These are phyloP conservation scores for Gracilariopsis chorda DNA, from an alignment of 23 red algal species.

Conservation along the genomic window DNA sequence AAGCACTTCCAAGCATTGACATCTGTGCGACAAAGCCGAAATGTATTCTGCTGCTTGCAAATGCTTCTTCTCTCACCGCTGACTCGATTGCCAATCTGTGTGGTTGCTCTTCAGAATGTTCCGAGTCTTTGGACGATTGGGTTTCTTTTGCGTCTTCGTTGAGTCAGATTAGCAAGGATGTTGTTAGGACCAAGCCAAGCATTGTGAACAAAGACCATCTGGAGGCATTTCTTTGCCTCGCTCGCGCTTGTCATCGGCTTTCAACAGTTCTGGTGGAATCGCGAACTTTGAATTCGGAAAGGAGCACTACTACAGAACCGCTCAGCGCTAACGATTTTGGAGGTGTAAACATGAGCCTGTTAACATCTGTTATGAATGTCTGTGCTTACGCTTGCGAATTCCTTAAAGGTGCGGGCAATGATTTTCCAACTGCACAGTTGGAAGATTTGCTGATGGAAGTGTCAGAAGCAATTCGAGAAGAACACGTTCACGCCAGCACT, in stretches of 20 bases:
- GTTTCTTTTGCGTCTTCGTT: conserved; percentile 30
- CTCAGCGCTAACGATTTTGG: background rate
- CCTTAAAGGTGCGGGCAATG: background rate
- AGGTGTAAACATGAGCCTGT: background rate
- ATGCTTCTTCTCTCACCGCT: background rate
- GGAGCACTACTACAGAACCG: too few species aligned
- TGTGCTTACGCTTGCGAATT: background rate
- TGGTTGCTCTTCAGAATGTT: background rate
- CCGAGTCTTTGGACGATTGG: conserved; percentile 10
- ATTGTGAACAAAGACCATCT: background rate
- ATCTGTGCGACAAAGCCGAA: conserved; percentile 8
- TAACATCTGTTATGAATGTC: background rate
- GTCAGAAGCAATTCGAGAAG: background rate
- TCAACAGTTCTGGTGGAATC: background rate
- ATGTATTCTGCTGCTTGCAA: background rate
- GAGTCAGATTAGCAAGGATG: conserved; percentile 14
- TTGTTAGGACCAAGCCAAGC: background rate
- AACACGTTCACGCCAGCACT: background rate
- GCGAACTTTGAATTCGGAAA: background rate
- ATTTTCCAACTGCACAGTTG: background rate
- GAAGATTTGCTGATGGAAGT: background rate
- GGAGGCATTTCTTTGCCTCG: background rate
- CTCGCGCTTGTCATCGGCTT: conserved; percentile 15
- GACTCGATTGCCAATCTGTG: conserved; percentile 1
- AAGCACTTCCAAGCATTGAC: conserved; percentile 18